phyloP scores from a whole-genome alignment of 2,329 filamentous ascomycete genomes.

The Tolypocladium amazonense region DNA sequence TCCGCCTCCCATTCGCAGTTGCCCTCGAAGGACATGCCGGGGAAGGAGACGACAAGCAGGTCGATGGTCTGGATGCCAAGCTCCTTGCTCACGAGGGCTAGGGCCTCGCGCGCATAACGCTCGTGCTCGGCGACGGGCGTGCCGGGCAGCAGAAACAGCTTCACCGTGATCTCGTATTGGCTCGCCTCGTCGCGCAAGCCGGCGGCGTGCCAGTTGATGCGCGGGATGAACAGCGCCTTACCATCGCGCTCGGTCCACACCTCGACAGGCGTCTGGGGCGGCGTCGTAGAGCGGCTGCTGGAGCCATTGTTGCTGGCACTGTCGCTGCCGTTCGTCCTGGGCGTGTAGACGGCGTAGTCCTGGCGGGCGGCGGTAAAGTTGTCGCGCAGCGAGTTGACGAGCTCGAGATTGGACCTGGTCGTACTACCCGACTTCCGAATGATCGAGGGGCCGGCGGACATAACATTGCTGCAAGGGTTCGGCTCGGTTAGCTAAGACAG shows the following conservation, averaged over 20 bases:
- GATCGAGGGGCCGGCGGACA: constrained; percentile 73
- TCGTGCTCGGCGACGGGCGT: constrained; percentile 54
- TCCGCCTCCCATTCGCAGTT: constrained; percentile 75
- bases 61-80: constrained; percentile 68
- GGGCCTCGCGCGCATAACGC: constrained; percentile 64
- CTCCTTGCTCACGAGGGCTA: constrained; percentile 71
- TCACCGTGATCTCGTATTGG: constrained; percentile 90
- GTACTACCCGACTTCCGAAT: constrained; percentile 62
- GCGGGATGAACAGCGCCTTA: constrained; percentile 62
- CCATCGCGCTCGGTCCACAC: constrained; percentile 61
- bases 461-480: constrained; percentile 54
- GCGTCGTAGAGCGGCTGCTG: constrained; percentile 13
- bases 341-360: constrained; percentile 33
- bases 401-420: constrained; percentile 83
- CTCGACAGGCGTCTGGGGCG: constrained; percentile 17
- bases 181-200: constrained; percentile 70
- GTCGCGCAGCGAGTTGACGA: constrained; percentile 76
- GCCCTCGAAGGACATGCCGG: constrained; percentile 85
- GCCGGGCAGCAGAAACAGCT: constrained; percentile 82
- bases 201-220: constrained; percentile 59
- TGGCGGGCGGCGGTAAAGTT: constrained; percentile 71
- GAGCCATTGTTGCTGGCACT: constrained; percentile 20
- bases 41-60: constrained; percentile 85
- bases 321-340: constrained; percentile 20
- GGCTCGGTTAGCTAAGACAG: background rate